phyloP scores from a whole-genome alignment of 371 early-diverging fungal species.

The Haplosporangium sp. region DNA sequence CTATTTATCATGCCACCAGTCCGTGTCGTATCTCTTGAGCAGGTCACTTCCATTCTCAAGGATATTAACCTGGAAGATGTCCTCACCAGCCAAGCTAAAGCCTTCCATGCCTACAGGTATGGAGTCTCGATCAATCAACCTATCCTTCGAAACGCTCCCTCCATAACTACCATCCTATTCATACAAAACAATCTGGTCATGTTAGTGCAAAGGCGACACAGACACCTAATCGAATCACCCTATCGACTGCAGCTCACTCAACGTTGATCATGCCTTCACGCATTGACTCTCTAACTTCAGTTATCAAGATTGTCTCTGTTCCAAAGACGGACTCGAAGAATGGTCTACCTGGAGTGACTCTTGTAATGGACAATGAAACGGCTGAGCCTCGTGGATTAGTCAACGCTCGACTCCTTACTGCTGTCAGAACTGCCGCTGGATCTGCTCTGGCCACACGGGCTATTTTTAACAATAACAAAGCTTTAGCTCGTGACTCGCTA shows the following conservation, averaged over 20 bases:
- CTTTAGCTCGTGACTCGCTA: slow-evolving; percentile 1
- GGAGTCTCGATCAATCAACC: background rate
- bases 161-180: background rate
- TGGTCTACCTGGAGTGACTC: slow-evolving; percentile 66
- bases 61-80: slow-evolving; percentile 33
- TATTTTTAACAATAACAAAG: slow-evolving; percentile 3
- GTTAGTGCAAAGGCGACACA: slow-evolving; percentile 56
- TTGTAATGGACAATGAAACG: slow-evolving; percentile 65
- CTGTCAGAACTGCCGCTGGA: slow-evolving; percentile 72
- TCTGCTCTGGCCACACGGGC: slow-evolving; percentile 67
- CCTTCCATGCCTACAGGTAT: slow-evolving; percentile 50
- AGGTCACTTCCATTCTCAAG: slow-evolving; percentile 39
- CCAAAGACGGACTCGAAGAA: slow-evolving; percentile 61
- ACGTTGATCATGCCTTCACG: slow-evolving; percentile 72
- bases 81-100: slow-evolving; percentile 39
- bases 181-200: background rate
- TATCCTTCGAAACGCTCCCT: background rate
- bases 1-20: slow-evolving; percentile 37
- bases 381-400: slow-evolving; percentile 65
- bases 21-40: slow-evolving; percentile 43
- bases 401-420: slow-evolving; percentile 68
- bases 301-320: slow-evolving; percentile 70
- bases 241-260: slow-evolving; percentile 59
- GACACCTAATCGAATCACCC: slow-evolving; percentile 63
- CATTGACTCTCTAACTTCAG: slow-evolving; percentile 60